Percentiles rank a stretch among this genome's conserved stretches.
Evolutionary conservation across 2,329 filamentous ascomycete genomes (phyloP).

Genomic region (Ploettnerulaceae sp.): DNA sequence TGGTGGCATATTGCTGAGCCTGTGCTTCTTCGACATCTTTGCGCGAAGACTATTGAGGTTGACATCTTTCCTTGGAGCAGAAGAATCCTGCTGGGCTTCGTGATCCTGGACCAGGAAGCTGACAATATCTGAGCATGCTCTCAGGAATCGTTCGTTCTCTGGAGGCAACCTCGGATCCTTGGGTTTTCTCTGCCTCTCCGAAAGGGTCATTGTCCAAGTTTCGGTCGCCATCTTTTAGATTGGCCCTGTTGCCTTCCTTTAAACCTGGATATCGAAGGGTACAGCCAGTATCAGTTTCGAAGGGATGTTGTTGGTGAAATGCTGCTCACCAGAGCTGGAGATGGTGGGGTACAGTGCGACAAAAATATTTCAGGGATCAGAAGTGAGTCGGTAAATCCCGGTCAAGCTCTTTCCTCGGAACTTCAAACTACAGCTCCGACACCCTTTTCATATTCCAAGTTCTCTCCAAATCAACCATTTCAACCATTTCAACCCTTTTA

Average conservation of each 20-base stretch:
- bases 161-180: slow-evolving; percentile 75
- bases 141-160: slow-evolving; percentile 90
- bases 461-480: slow-evolving; percentile 13
- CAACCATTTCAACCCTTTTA: slow-evolving; percentile 13
- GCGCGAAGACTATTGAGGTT: slow-evolving; percentile 87
- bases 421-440: slow-evolving; percentile 1
- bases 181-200: slow-evolving; percentile 48
- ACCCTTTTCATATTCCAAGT: slow-evolving; percentile 11
- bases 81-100: slow-evolving; percentile 70
- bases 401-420: not conserved
- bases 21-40: slow-evolving; percentile 89
- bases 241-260: not conserved
- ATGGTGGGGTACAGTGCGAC: slow-evolving; percentile 8
- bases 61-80: slow-evolving; percentile 73
- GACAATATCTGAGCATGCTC: slow-evolving; percentile 93
- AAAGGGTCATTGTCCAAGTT: slow-evolving; percentile 53
- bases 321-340: not conserved
- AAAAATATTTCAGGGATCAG: slow-evolving; percentile 4
- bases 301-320: not conserved
- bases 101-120: slow-evolving; percentile 92
- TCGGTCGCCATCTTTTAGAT: slow-evolving; percentile 38
- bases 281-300: not conserved
- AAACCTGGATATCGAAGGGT: not conserved
- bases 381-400: not conserved
- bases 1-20: slow-evolving; percentile 79